A percentile compares a stretch with the other conserved stretches of the same genome.
Evolutionary conservation across 495 filamentous ascomycete genomes (phyloP).

Genomic region (Aspergillus saccharolyticus): DNA sequence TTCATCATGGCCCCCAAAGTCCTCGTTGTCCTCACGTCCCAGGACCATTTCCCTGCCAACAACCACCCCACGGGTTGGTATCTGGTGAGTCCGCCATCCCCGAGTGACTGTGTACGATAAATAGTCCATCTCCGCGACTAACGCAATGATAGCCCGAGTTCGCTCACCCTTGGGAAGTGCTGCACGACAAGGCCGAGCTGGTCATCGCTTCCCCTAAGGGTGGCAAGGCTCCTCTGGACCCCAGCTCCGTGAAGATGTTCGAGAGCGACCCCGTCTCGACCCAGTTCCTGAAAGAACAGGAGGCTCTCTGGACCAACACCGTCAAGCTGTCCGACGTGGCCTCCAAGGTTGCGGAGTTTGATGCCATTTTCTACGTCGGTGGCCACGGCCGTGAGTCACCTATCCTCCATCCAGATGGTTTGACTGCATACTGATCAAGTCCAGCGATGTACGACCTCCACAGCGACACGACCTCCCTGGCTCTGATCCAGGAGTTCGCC

Average conservation of each 20-base stretch:
- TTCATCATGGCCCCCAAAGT: conserved; percentile 45
- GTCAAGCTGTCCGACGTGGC: conserved; percentile 45
- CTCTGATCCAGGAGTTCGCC: conserved; percentile 57
- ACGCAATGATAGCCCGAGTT: conserved; percentile 54
- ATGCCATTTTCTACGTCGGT: conserved; percentile 67
- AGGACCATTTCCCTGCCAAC: conserved; percentile 47
- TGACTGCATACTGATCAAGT: background rate
- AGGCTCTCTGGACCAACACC: conserved; percentile 59
- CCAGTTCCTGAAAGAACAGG: conserved; percentile 49
- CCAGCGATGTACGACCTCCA: conserved; percentile 13
- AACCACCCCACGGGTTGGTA: conserved; percentile 62
- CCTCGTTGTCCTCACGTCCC: conserved; percentile 65
- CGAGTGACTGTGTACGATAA: no score
- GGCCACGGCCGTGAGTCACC: conserved; percentile 61
- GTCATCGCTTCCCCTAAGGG: conserved; percentile 63
- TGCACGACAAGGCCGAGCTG: conserved; percentile 48
- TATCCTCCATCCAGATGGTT: background rate
- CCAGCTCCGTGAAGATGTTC: conserved; percentile 53
- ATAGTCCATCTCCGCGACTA: background rate
- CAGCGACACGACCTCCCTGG: conserved; percentile 42
- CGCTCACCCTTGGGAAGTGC: conserved; percentile 60
- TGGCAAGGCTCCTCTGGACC: conserved; percentile 64
- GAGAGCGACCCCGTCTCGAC: conserved; percentile 47
- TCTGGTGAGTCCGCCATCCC: conserved; percentile 41
- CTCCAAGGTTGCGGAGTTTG: conserved; percentile 54